A percentile compares a stretch with the other conserved stretches of the same genome.
Conservation (phyloP, 495 filamentous ascomycete species). For the Ascodesmis nigricans region DNA sequence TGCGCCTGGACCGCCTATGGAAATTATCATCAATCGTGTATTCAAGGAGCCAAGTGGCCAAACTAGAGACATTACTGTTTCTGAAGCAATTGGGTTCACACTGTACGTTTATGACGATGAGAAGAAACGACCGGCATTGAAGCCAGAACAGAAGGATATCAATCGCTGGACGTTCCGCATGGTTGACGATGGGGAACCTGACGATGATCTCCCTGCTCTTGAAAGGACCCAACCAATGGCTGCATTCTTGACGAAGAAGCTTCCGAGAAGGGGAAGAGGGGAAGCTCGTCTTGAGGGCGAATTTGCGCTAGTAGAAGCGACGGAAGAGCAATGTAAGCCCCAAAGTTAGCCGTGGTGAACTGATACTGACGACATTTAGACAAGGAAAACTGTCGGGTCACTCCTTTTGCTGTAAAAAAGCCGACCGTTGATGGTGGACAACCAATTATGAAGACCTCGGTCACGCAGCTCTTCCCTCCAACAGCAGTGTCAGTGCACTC, state of each 20-base stretch:
- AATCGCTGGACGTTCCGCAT: conserved; percentile 86
- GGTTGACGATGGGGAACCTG: conserved; percentile 89
- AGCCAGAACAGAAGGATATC: conserved; percentile 49
- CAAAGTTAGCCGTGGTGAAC: not conserved
- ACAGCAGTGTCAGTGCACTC: too few species aligned
- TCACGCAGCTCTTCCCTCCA: too few species aligned
- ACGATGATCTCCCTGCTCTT: conserved; percentile 82
- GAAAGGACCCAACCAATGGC: conserved; percentile 55
- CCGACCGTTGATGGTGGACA: too few species aligned
- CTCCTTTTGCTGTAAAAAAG: too few species aligned
- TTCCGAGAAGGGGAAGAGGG: conserved; percentile 29
- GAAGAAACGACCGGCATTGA: conserved; percentile 46
- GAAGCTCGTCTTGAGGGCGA: conserved; percentile 77
- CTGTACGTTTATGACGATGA: conserved; percentile 77
- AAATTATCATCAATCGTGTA: conserved; percentile 56
- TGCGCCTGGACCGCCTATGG: conserved; percentile 35
- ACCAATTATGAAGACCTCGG: too few species aligned
- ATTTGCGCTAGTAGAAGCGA: conserved; percentile 73
- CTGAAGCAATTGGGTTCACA: conserved; percentile 73
- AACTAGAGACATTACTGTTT: conserved; percentile 49
- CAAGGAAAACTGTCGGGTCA: conserved; percentile 19
- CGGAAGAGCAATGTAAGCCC: conserved; percentile 35
- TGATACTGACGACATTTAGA: conserved; percentile 1
- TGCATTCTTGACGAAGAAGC: conserved; percentile 76
- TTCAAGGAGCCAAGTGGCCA: conserved; percentile 40